Conservation (phyloP, 352 stramenopile species). For the Pythium insidiosum region DNA sequence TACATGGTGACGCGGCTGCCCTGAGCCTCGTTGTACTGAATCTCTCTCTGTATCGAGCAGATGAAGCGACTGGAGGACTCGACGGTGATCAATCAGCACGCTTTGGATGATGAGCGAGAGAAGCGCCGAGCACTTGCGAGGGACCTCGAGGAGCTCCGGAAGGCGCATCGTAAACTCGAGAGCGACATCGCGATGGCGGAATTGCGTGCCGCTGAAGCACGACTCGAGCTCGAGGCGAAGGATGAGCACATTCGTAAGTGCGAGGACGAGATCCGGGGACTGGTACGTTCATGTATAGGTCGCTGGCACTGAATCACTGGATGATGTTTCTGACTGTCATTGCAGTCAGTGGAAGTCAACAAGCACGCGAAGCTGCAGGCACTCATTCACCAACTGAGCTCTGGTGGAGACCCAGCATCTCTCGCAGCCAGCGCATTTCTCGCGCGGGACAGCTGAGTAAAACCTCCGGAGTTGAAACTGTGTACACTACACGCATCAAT, state of each 20-base stretch:
- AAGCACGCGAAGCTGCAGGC: slow-evolving; percentile 79
- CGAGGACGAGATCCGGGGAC: slow-evolving; percentile 57
- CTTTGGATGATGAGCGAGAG: slow-evolving; percentile 56
- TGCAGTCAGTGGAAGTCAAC: too few species aligned
- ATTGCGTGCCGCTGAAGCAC: slow-evolving; percentile 49
- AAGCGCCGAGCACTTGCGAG: slow-evolving; percentile 28
- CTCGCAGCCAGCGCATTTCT: slow-evolving; percentile 42
- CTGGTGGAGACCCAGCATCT: slow-evolving; percentile 39
- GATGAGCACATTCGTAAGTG: slow-evolving; percentile 54
- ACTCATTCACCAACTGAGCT: slow-evolving; percentile 80
- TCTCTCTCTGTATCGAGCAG: slow-evolving; percentile 17
- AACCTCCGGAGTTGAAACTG: too few species aligned
- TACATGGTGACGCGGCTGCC: too few species aligned
- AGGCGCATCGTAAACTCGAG: slow-evolving; percentile 59
- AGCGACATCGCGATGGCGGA: slow-evolving; percentile 56
- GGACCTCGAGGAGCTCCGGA: slow-evolving; percentile 59
- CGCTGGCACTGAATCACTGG: too few species aligned
- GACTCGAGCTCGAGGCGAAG: slow-evolving; percentile 44
- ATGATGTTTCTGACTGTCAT: too few species aligned
- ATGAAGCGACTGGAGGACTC: slow-evolving; percentile 45
- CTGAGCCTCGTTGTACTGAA: too few species aligned
- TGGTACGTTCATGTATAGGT: slow-evolving; percentile 25
- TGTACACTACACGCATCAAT: too few species aligned
- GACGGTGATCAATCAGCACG: slow-evolving; percentile 26
- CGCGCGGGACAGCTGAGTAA: slow-evolving; percentile 34